A percentile compares a stretch with the other conserved stretches of the same genome.
Evolutionary conservation across 352 stramenopile species (phyloP).

Genomic region (Pythium volutum): DNA sequence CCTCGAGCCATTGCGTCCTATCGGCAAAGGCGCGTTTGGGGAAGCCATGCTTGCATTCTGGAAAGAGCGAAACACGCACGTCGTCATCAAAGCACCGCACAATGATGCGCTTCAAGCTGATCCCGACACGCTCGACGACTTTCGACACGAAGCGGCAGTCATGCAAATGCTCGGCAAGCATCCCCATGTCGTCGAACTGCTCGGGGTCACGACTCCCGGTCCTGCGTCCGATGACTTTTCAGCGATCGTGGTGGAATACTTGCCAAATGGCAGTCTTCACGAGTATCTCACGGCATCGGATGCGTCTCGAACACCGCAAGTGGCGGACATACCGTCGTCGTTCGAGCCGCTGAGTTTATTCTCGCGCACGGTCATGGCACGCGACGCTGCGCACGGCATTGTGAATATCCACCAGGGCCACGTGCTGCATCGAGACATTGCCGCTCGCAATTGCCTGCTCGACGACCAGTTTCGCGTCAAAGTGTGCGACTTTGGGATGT

Average conservation of each 20-base stretch:
- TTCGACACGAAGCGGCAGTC: slow-evolving; percentile 67
- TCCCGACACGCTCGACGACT: slow-evolving; percentile 42
- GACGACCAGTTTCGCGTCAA: slow-evolving; percentile 64
- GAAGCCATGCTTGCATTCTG: slow-evolving; percentile 62
- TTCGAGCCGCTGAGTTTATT: slow-evolving; percentile 36
- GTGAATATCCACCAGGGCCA: slow-evolving; percentile 61
- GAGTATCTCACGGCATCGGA: slow-evolving; percentile 31
- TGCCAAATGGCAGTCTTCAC: slow-evolving; percentile 64
- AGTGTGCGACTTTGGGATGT: slow-evolving; percentile 69
- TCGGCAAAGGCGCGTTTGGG: slow-evolving; percentile 66
- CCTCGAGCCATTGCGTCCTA: slow-evolving; percentile 49
- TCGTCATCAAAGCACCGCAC: slow-evolving; percentile 66
- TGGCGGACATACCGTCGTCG: background rate
- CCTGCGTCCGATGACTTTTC: background rate
- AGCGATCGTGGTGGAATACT: slow-evolving; percentile 64
- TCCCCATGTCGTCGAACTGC: slow-evolving; percentile 61
- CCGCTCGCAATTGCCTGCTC: slow-evolving; percentile 65
- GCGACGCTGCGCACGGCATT: slow-evolving; percentile 61
- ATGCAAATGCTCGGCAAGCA: slow-evolving; percentile 77
- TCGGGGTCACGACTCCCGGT: slow-evolving; percentile 41
- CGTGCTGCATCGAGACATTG: slow-evolving; percentile 67
- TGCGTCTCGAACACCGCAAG: background rate
- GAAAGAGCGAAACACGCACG: slow-evolving; percentile 42
- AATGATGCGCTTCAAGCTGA: slow-evolving; percentile 38
- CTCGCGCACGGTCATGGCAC: slow-evolving; percentile 61